Base-by-base conservation (phyloP, 1,139 yeast genomes). In the Taiozyma onychis region DNA sequence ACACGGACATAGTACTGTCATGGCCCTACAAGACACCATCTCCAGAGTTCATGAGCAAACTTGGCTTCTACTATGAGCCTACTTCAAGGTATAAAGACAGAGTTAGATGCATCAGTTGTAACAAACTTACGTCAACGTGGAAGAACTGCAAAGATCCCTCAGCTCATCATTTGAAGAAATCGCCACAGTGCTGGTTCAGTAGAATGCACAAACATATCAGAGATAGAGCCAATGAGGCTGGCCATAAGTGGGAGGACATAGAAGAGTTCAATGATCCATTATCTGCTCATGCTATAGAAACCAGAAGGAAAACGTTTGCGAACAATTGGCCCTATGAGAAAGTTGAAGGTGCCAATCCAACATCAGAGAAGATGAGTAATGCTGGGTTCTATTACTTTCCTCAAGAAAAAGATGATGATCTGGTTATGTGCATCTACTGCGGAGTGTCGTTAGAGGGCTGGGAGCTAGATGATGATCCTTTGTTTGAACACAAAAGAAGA, bases 21-120 rank as follows among this genome's bases (percentile, higher is more conserved):
- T 70, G 78, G 78, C 68, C 75, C 18, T 65, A 70, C 48, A 64
- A 66, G n/a, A 58, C 62, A 11, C 72, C 74, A 10, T 65, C 71
- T 2, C 62, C 68, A 6, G 67, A 68, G 44, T 63, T 65, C 21
- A 69, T 85, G 75, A 88, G 89, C 1, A 75, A 74, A 37, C 74
- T 80, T 28, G 97, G 97, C 1, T 88, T 88, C 65, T 83, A 74
- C 61, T 87, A 75, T 65, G 73, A 80, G 14, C 95, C 96, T 2
- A 72, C 76, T 0, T 70, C 68, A 53, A 64, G 67, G 41, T 65
- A 71, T 50, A 65, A 63, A n/a, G 81, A 71, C 63, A 76, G 76
- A 53, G 76, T 75, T 8, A 72, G 81, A 2, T 89, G 97, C 63
- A 76, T 74, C 46, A 72, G 76, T 60, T 89, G 97, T 64, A 70